phyloP scores from a whole-genome alignment of 768 basidiomycete genomes.

The Thelephora ganbajun region DNA sequence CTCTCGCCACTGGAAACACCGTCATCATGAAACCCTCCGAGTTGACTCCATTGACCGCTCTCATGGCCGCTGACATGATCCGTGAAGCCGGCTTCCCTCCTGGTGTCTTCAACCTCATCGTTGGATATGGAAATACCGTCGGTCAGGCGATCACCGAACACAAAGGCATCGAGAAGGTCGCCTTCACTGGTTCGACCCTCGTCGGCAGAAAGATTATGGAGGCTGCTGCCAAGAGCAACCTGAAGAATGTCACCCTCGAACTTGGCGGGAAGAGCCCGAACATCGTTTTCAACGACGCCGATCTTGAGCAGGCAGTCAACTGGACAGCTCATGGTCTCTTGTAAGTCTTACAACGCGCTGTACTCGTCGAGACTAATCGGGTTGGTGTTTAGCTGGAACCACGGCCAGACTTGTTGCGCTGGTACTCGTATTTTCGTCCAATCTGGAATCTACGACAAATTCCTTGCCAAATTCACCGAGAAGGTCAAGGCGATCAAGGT shows the following conservation, averaged over 20 bases:
- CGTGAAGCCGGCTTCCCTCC: slow-evolving; percentile 48
- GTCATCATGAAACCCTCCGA: slow-evolving; percentile 59
- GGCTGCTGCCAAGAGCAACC: slow-evolving; percentile 43
- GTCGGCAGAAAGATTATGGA: slow-evolving; percentile 52
- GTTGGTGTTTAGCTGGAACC: slow-evolving; percentile 36
- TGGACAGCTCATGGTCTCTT: slow-evolving; percentile 49
- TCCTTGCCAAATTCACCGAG: slow-evolving; percentile 44
- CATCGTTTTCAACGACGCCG: slow-evolving; percentile 49
- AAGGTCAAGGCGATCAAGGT: slow-evolving; percentile 41
- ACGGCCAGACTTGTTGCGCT: slow-evolving; percentile 70
- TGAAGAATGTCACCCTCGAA: slow-evolving; percentile 61
- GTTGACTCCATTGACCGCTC: slow-evolving; percentile 43
- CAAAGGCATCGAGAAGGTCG: slow-evolving; percentile 48
- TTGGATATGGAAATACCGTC: slow-evolving; percentile 38
- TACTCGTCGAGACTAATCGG: not conserved
- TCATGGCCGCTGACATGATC: slow-evolving; percentile 29
- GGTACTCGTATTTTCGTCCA: slow-evolving; percentile 79
- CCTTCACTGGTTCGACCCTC: slow-evolving; percentile 60
- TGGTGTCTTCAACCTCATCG: slow-evolving; percentile 48
- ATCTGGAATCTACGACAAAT: slow-evolving; percentile 64
- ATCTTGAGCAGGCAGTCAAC: slow-evolving; percentile 41
- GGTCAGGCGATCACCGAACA: slow-evolving; percentile 45
- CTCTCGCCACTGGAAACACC: slow-evolving; percentile 47
- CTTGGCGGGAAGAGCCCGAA: slow-evolving; percentile 59
- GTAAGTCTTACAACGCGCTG: slow-evolving; percentile 19